phyloP scores from a whole-genome alignment of 2,329 filamentous ascomycete species.

The Incumbomyces lentus region DNA sequence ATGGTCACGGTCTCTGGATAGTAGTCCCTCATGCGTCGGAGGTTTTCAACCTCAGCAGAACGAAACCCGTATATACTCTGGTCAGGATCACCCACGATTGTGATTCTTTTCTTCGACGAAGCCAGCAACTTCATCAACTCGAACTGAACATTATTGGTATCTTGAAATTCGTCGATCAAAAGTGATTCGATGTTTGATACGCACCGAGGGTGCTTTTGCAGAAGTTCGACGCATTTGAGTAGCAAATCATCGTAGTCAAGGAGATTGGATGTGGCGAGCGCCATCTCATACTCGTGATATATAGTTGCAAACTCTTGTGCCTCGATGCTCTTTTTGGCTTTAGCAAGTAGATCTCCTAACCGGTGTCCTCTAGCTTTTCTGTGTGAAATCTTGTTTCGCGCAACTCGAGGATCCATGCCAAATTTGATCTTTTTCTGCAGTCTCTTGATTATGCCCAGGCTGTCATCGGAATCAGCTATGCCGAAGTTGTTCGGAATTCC shows the following conservation, averaged over 20 bases:
- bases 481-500: conserved; percentile 74
- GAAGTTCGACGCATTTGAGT: conserved; percentile 68
- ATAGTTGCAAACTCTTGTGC: conserved; percentile 56
- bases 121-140: conserved; percentile 86
- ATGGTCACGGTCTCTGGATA: conserved; percentile 73
- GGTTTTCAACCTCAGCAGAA: conserved; percentile 82
- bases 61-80: conserved; percentile 97
- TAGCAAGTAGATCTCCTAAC: conserved; percentile 31
- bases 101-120: conserved; percentile 62
- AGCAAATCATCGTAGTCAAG: conserved; percentile 93
- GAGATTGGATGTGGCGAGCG: conserved; percentile 65
- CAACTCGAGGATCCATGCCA: conserved; percentile 57
- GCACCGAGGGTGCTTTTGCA: conserved; percentile 63
- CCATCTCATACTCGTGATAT: conserved; percentile 67
- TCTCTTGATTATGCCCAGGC: conserved; percentile 63
- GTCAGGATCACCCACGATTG: conserved; percentile 91
- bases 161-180: conserved; percentile 93
- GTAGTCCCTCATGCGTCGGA: conserved; percentile 64
- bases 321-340: conserved; percentile 31
- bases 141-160: conserved; percentile 91
- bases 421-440: conserved; percentile 67
- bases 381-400: conserved; percentile 63
- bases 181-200: conserved; percentile 85
- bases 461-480: conserved; percentile 80
- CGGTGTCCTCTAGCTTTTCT: conserved; percentile 48